Evolutionary conservation across 2,329 filamentous ascomycete species (phyloP).

Genomic region (Ophiocordyceps robertsii): DNA sequence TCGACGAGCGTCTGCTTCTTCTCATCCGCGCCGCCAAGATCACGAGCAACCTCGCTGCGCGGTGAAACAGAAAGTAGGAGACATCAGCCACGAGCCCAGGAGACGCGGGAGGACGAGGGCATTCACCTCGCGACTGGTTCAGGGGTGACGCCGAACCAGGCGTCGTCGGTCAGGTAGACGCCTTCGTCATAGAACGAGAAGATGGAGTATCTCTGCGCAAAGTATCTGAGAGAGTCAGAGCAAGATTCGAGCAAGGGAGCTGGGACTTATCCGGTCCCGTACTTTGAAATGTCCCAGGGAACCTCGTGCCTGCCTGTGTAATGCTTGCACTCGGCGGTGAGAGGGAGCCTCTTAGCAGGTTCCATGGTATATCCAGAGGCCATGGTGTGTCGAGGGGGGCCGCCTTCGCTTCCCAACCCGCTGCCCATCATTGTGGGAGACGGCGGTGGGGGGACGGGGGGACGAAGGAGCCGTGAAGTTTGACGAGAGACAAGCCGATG

Average conservation of each 20-base stretch:
- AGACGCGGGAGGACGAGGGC: neutral
- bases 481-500: too few relatives aligned
- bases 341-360: conserved; percentile 30
- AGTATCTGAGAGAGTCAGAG: conserved; percentile 50
- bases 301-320: conserved; percentile 60
- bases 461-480: too few relatives aligned
- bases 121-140: conserved; percentile 74
- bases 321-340: conserved; percentile 58
- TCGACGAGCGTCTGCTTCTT: conserved; percentile 62
- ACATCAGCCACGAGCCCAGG: neutral
- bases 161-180: conserved; percentile 80
- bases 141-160: conserved; percentile 95
- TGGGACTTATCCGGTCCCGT: conserved; percentile 10
- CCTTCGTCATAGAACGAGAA: conserved; percentile 82
- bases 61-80: neutral
- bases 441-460: neutral
- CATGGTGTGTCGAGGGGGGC: neutral
- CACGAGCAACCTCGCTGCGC: conserved; percentile 34
- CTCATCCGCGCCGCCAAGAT: conserved; percentile 46
- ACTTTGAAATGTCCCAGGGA: conserved; percentile 79
- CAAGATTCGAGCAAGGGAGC: neutral
- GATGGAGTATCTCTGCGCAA: conserved; percentile 74
- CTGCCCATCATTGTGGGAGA: neutral
- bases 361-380: conserved; percentile 18
- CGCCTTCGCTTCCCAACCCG: neutral